Evolutionary conservation across 305 asterid genomes (phyloP).

Genomic region (Fraxinus xanthoxyloides): DNA sequence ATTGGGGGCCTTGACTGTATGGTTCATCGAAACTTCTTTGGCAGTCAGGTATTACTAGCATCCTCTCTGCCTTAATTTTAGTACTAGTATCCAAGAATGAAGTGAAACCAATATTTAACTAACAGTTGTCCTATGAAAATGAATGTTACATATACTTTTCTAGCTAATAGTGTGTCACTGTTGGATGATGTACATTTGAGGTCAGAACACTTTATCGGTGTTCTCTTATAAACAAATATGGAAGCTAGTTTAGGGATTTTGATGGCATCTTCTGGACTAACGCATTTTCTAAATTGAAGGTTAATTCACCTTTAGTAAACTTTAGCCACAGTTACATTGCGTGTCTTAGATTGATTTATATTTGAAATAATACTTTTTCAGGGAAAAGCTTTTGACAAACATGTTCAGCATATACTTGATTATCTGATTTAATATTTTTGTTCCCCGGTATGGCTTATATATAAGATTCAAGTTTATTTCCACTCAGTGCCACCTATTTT

Average conservation of each 20-base stretch:
- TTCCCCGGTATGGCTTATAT: background rate
- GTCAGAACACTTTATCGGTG: background rate
- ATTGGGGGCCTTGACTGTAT: constrained; percentile 92
- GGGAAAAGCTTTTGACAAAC: background rate
- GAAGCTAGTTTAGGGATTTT: background rate
- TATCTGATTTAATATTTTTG: background rate
- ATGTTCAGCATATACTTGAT: background rate
- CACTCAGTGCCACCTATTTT: background rate
- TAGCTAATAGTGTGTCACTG: background rate
- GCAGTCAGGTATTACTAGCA: constrained; percentile 68
- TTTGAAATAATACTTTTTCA: background rate
- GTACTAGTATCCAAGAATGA: background rate
- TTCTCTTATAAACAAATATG: background rate
- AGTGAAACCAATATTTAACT: background rate
- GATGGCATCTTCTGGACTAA: background rate
- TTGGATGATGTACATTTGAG: background rate
- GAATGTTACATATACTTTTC: background rate
- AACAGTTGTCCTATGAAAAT: background rate
- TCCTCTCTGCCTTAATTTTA: constrained; percentile 1
- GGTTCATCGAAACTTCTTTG: constrained; percentile 91
- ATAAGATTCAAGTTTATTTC: background rate
- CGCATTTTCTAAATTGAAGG: background rate
- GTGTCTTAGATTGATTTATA: background rate
- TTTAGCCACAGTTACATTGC: background rate
- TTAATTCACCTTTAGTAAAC: background rate